phyloP scores from a whole-genome alignment of 2,329 filamentous ascomycete genomes.

The Dendryphion nanum region DNA sequence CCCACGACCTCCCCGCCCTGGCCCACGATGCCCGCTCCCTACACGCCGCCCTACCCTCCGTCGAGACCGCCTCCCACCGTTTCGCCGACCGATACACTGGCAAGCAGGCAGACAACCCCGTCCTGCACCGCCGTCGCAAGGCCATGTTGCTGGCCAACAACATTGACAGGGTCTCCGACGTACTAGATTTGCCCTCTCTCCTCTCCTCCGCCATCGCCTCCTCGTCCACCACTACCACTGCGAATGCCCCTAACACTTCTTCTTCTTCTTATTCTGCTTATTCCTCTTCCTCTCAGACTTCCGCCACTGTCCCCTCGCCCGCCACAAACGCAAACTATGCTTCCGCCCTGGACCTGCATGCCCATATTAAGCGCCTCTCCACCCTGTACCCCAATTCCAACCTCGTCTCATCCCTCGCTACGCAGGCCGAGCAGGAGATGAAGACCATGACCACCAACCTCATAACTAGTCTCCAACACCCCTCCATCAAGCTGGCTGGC shows the following conservation, averaged over 20 bases:
- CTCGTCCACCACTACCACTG: slow-evolving; percentile 51
- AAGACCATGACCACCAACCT: slow-evolving; percentile 84
- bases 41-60: slow-evolving; percentile 68
- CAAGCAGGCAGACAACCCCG: slow-evolving; percentile 62
- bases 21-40: slow-evolving; percentile 65
- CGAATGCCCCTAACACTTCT: slow-evolving; percentile 23
- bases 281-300: slow-evolving; percentile 20
- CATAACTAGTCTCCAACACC: slow-evolving; percentile 71
- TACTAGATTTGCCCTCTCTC: slow-evolving; percentile 84
- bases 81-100: slow-evolving; percentile 85
- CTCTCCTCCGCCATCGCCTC: slow-evolving; percentile 74
- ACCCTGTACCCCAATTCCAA: slow-evolving; percentile 77
- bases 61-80: slow-evolving; percentile 73
- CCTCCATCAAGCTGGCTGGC: slow-evolving; percentile 80
- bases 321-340: slow-evolving; percentile 74
- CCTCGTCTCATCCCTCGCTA: slow-evolving; percentile 69
- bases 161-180: slow-evolving; percentile 83
- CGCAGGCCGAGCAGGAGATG: slow-evolving; percentile 83
- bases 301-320: slow-evolving; percentile 12
- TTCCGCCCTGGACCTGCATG: slow-evolving; percentile 84
- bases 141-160: slow-evolving; percentile 81
- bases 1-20: slow-evolving; percentile 68
- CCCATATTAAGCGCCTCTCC: slow-evolving; percentile 86
- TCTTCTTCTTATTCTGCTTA: slow-evolving; percentile 36
- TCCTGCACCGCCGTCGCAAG: slow-evolving; percentile 72